Evolutionary conservation across 139 green algal genomes (phyloP), one percentile per base, ranked within the genome.

Genomic region (Closterium sp.): DNA sequence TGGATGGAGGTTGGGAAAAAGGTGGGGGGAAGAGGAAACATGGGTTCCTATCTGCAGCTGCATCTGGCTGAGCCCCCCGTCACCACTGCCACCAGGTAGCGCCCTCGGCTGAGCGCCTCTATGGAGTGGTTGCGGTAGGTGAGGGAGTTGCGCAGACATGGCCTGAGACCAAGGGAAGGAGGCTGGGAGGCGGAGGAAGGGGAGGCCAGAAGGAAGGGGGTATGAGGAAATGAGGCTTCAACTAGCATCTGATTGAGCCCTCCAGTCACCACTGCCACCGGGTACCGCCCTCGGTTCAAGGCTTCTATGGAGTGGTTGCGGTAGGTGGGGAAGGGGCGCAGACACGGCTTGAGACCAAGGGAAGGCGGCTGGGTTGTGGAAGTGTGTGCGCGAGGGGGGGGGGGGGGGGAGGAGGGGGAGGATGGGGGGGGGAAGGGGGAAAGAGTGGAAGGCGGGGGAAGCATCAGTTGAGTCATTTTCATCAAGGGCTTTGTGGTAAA

Each of bases 221-320:
- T 31, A 25, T 31, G 4, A 12, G 76, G 28, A 83, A 28, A 16
- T 28, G 64, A 10, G 16, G 10, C 10, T n/a, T n/a, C n/a, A n/a
- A n/a, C n/a, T n/a, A n/a, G 84, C 85, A 90, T 90, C 87, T 93
- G 90, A 35, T 93, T 93, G 23, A 93, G 87, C 19, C 90, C 90
- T 9, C 90, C 90, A 9, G 84, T 86, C 34, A 92, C 89, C 43
- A 92, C 89, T 6, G 34, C 89, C 33, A 92, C 33, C 36, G 90
- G 43, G 12, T 84, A 92, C 6, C 83, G 83, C 30, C 83, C 30
- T 33, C 30, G 30, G 83, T 86, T 32, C 83, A 86, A 21, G 16
- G 83, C 83, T 28, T 21, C 83, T 86, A 34, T 33, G n/a, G 83
- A 86, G 30, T 86, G 30, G 83, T 86, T 86, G 36, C 3, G 25